These are phyloP conservation scores for Bonia amplexicaulis DNA, from an alignment of 176 grass and related monocot species.

Conservation along the genomic window DNA sequence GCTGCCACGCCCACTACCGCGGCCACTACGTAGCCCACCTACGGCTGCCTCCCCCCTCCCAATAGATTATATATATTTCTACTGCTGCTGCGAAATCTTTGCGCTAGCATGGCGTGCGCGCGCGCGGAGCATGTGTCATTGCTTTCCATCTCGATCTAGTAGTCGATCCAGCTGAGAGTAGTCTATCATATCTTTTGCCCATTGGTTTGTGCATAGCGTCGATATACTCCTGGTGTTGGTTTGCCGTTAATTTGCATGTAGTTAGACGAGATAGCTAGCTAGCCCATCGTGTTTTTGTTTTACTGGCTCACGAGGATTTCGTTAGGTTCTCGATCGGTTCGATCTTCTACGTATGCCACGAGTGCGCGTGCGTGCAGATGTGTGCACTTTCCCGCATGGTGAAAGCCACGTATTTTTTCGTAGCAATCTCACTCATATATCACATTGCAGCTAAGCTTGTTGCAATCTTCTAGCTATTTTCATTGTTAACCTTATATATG, in stretches of 20 bases:
- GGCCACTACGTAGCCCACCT: conserved; percentile 33
- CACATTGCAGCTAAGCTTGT: not conserved
- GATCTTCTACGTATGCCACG: not conserved
- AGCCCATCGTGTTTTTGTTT: not conserved
- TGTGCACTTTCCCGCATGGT: not conserved
- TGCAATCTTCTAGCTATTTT: not conserved
- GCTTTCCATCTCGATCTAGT: not conserved
- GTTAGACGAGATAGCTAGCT: not conserved
- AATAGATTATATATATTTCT: conserved; percentile 5
- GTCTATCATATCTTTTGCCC: not conserved
- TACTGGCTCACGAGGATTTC: not conserved
- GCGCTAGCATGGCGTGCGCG: not conserved
- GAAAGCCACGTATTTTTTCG: not conserved
- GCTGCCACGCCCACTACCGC: conserved; percentile 15
- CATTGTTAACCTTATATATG: not conserved
- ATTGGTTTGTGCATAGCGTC: not conserved
- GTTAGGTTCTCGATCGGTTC: not conserved
- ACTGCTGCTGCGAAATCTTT: not conserved
- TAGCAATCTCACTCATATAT: not conserved
- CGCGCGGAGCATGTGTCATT: not conserved
- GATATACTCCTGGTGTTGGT: not conserved
- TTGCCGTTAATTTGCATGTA: not conserved
- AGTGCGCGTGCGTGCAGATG: not conserved
- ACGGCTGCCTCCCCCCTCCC: not conserved
- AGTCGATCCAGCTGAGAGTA: not conserved